Base-by-base conservation (phyloP, 495 filamentous ascomycete genomes). In the Neurospora hispaniola region DNA sequence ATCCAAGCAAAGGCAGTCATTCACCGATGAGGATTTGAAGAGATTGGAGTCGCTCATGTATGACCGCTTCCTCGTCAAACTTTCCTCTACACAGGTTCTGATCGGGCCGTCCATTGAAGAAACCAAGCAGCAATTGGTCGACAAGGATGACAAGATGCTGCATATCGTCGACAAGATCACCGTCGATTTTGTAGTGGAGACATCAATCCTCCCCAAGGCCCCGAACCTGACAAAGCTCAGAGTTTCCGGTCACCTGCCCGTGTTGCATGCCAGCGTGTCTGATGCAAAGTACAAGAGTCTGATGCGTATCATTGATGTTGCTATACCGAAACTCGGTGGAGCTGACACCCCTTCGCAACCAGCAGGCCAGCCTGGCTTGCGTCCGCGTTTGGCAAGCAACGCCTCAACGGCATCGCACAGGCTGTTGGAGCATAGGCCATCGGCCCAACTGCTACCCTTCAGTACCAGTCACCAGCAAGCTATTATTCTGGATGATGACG, bases 121-220 rank as follows among this genome's bases (percentile, higher is more conserved):
- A 73, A 96, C 96, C 5, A 94, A 93, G 77, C 84, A 89, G n/a
- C 94, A 98, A 77, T 84, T 99, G 14, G 88, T 88, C 11, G 86
- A 87, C 10, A 88, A 89, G 72, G 89, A 92, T 54, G 87, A 91
- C 20, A 84, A 85, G 8, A 90, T 92, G 77, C 85, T 97, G 70
- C 96, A 98, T 80, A 89, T 99, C 71, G 93, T 99, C 70, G 96
- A 99, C 76, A 90, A 93, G 71, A 98, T 98, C 84, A 99, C 96
- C 76, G 92, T 99, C 76, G 92, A 98, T 79, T 97, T 99, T 78
- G 90, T 91, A 18, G 86, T 99, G 39, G 93, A 97, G 78, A 90
- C 91, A 69, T 98, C 93, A 9, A 99, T 99, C 75, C 86, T 99
- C 14, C 96, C 96, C 1, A 97, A 97, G 80, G 92, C 93, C 35